These are phyloP conservation scores for Cryptococcus sp. DNA, from an alignment of 1,284 basidiomycete species.

Conservation along the genomic window DNA sequence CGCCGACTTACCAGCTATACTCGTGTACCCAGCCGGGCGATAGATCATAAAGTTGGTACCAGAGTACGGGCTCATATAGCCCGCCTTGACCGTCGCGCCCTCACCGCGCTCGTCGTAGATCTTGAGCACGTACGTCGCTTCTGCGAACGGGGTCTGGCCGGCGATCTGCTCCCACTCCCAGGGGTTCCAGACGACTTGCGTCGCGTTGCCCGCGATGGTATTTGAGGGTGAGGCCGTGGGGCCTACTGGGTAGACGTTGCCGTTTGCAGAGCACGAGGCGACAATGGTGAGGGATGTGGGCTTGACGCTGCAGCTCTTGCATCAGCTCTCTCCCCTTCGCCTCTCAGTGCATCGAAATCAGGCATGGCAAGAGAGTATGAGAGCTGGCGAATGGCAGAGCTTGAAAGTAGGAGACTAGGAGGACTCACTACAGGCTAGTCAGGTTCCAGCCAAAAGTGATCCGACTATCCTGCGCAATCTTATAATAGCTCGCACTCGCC, in stretches of 20 bases:
- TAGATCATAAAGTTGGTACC: conserved; percentile 81
- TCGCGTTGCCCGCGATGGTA: conserved; percentile 67
- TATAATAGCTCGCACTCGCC: conserved; percentile 76
- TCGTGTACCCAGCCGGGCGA: conserved; percentile 73
- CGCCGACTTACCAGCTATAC: conserved; percentile 63
- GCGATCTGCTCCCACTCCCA: conserved; percentile 70
- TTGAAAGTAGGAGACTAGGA: too few species aligned
- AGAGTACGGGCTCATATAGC: conserved; percentile 69
- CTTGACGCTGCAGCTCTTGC: conserved; percentile 50
- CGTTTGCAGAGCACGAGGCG: conserved; percentile 74
- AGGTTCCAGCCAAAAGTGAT: conserved; percentile 94
- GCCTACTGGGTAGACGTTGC: conserved; percentile 83
- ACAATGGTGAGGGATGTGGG: conserved; percentile 75
- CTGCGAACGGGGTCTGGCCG: conserved; percentile 67
- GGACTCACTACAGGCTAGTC: conserved; percentile 62
- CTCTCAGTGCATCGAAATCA: background rate
- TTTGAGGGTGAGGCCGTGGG: conserved; percentile 63
- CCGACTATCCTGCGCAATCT: conserved; percentile 71
- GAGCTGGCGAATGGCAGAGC: too few species aligned
- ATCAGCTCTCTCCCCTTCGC: too few species aligned
- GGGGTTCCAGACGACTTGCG: conserved; percentile 75
- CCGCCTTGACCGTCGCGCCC: conserved; percentile 62
- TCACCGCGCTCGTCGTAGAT: conserved; percentile 78
- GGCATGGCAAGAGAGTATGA: background rate
- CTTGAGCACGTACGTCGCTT: conserved; percentile 71